phyloP scores from a whole-genome alignment of 78 protist species.

The Chrysochromulina parva region DNA sequence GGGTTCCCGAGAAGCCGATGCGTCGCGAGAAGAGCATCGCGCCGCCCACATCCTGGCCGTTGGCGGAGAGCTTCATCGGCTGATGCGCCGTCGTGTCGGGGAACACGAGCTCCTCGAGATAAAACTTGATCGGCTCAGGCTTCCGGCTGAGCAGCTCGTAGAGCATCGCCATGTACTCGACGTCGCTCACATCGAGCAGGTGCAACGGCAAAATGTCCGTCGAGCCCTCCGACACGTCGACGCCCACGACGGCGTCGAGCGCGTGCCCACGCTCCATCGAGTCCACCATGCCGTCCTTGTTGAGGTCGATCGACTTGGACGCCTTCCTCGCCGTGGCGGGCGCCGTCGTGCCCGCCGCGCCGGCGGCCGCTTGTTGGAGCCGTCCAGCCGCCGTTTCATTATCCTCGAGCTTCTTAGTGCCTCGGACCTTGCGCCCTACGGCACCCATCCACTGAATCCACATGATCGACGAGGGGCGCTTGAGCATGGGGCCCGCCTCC shows the following conservation, averaged over 20 bases:
- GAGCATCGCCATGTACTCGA: slow-evolving; percentile 40
- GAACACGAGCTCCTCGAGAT: slow-evolving; percentile 59
- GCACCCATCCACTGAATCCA: background rate
- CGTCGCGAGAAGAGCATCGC: slow-evolving; percentile 52
- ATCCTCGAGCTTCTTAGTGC: background rate
- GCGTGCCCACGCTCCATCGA: too few species aligned
- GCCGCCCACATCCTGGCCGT: slow-evolving; percentile 70
- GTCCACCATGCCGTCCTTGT: too few species aligned
- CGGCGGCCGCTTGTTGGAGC: too few species aligned
- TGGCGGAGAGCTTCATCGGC: slow-evolving; percentile 57
- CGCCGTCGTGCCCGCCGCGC: too few species aligned
- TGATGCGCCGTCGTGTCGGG: slow-evolving; percentile 56
- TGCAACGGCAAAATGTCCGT: background rate
- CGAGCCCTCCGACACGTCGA: background rate
- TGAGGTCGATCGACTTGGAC: too few species aligned
- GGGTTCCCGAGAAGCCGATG: slow-evolving; percentile 76
- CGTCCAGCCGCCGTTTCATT: too few species aligned
- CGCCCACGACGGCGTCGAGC: too few species aligned
- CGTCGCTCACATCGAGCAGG: slow-evolving; percentile 56
- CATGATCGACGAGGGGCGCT: background rate
- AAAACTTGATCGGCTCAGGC: slow-evolving; percentile 34
- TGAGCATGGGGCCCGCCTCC: background rate
- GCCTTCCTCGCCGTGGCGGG: too few species aligned
- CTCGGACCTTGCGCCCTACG: background rate
- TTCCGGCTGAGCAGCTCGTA: slow-evolving; percentile 40